Percentiles rank a stretch among this genome's conserved stretches.
Conservation (phyloP, 2,329 filamentous ascomycete species). For the Helminthosporium solani region DNA sequence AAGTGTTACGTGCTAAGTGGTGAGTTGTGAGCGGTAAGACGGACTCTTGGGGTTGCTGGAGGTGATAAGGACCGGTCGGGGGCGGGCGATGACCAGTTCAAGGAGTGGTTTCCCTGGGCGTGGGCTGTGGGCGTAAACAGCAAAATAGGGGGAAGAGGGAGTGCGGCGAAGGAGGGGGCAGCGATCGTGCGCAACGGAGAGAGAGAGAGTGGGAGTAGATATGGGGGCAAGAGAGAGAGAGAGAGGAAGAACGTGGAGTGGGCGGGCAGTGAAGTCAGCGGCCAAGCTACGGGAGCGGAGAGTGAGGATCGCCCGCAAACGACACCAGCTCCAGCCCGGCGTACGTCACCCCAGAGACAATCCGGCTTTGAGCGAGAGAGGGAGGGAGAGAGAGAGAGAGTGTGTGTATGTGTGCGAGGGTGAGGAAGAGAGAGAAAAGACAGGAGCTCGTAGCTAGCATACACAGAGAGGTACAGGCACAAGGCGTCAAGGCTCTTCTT, state of each 20-base stretch:
- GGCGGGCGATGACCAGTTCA: slow-evolving; percentile 35
- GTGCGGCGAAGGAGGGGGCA: slow-evolving; percentile 40
- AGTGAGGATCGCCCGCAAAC: no score
- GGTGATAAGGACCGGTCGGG: slow-evolving; percentile 39
- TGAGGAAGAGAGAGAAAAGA: background rate
- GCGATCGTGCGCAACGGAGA: slow-evolving; percentile 33
- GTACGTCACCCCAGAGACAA: slow-evolving; percentile 30
- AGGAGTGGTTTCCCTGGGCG: slow-evolving; percentile 42
- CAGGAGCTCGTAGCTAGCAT: background rate
- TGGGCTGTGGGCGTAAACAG: slow-evolving; percentile 29
- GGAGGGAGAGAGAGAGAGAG: background rate
- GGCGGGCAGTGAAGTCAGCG: slow-evolving; percentile 18
- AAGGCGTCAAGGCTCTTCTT: no score
- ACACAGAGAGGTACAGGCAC: no score
- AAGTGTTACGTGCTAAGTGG: no score
- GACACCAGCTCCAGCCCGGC: slow-evolving; percentile 2
- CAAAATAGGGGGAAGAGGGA: slow-evolving; percentile 37
- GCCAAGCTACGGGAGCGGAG: no score
- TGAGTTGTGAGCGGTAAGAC: slow-evolving; percentile 24
- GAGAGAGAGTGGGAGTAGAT: slow-evolving; percentile 10
- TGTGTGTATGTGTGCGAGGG: background rate
- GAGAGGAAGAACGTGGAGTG: slow-evolving; percentile 14
- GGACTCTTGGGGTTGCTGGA: slow-evolving; percentile 10
- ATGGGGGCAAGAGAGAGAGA: no score
- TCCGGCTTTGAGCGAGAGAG: background rate